A percentile compares a stretch with the other conserved stretches of the same genome.
Evolutionary conservation across 2,329 filamentous ascomycete genomes (phyloP).

Genomic region (Epichloe gansuensis): DNA sequence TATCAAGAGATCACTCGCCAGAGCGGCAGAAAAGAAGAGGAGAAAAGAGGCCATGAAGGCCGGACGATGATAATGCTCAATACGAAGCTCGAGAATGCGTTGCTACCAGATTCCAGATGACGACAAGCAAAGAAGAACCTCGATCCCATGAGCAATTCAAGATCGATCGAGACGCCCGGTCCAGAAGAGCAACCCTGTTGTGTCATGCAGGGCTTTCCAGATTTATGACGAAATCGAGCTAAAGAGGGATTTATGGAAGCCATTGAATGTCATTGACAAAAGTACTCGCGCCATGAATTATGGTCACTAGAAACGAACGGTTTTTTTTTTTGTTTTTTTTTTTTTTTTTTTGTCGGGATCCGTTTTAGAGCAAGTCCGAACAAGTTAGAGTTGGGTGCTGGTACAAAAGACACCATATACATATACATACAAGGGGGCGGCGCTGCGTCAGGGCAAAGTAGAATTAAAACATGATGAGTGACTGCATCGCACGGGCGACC

Average conservation of each 20-base stretch:
- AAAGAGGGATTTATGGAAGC: too few relatives aligned
- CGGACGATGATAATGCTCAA: slow-evolving; percentile 21
- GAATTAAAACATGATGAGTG: not conserved
- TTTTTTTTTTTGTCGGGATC: not conserved
- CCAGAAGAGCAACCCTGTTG: not conserved
- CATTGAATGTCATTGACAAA: too few relatives aligned
- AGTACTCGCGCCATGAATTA: too few relatives aligned
- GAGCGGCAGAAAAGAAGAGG: slow-evolving; percentile 46
- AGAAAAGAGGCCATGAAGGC: slow-evolving; percentile 45
- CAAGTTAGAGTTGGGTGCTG: not conserved
- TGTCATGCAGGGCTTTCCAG: not conserved
- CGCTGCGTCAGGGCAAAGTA: not conserved
- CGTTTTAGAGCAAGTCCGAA: not conserved
- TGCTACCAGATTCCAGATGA: not conserved
- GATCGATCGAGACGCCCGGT: not conserved
- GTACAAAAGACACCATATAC: not conserved
- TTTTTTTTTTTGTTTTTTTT: too few relatives aligned
- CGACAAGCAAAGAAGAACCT: not conserved
- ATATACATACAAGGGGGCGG: not conserved
- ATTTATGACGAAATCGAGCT: not conserved
- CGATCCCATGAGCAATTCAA: not conserved
- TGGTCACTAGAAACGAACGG: not conserved
- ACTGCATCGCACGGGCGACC: too few relatives aligned
- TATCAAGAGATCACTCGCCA: slow-evolving; percentile 54
- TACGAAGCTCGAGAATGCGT: not conserved